Base-by-base conservation (phyloP, 192 early-diverging fungal species). In the Nowakowskiella sp. region DNA sequence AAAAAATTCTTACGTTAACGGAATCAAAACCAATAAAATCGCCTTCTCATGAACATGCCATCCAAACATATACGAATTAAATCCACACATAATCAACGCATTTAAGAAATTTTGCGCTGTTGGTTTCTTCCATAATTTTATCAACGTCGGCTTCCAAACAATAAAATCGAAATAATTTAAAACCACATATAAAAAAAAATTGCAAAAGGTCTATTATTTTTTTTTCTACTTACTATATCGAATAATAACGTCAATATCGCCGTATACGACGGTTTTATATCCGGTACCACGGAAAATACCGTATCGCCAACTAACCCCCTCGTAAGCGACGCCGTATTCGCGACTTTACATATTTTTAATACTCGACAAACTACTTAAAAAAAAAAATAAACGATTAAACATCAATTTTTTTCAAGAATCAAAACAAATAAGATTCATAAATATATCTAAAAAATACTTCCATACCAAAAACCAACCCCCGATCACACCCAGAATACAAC, bases 31-130 rank as follows among this genome's bases (percentile, higher is more conserved):
- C 51, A 94, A 52, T 51, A 98, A 68, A 9, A 93, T 81, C 0
- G 94, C 94, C 64, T 98, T 98, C 55, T 98, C 94, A 53, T 98
- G 94, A 13, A 98, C 94, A 70, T 98, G 94, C 92, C 92, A 98
- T 30, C 92, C 91, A 67, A 94, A 95, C 57, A 94, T 58, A 63
- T 87, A 98, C 22, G 91, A 90, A 4, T 85, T 76, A 47, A 85
- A 92, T 1, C 81, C 89, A 48, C 87, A 90, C 19, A 91, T 68
- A 3, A 88, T 81, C 7, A 94, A 58, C 0, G 77, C 76, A 44
- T 83, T 68, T 22, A 94, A 29, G 47, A 98, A 90, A 21, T 67
- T 74, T 10, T 44, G 48, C 22, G 73, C 75, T 3, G 65, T 76
- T 2, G 85, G 77, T 2, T 53, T 47, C 27, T 55, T 55, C 77